Evolutionary conservation across 2,329 filamentous ascomycete species (phyloP), one percentile per base, ranked within the genome.

Genomic region (Tolypocladium amazonense): DNA sequence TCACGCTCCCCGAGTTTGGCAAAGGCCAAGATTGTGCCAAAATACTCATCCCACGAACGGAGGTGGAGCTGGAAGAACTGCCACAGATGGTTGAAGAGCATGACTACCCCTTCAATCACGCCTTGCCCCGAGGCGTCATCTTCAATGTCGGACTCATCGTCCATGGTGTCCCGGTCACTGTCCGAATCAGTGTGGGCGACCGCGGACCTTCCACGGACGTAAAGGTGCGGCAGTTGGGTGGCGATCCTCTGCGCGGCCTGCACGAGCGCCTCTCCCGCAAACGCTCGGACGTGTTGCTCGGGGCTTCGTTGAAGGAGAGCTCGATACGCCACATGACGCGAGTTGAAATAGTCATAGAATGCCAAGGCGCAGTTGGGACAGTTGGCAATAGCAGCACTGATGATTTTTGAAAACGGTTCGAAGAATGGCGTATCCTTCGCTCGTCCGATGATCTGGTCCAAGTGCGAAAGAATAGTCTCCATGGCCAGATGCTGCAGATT

Each of bases 21-120:
- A 68, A 92, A 87, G n/a, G 76, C 76, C n/a, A 81, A 69, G 62
- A 92, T 77, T n/a, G 88, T 79, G 15, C 82, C 81, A 68, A 93
- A 93, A 60, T 88, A 87, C 66, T 93, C 89, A 50, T 86, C 83
- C 90, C 90, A 94, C 3, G 88, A 82, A 60, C 86, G 82, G 35
- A 84, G 75, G 54, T 81, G 77, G 3, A 76, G 72, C 61, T 89
- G 84, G 60, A 91, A 84, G n/a, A 73, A 76, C 3, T 80, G 74
- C 82, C 85, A 90, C 4, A 90, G 71, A 27, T 77, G 71, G 37
- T 77, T 74, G 56, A 91, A 76, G 27, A 84, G 73, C 23, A 67
- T 65, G 47, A 85, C 71, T 5, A 75, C 71, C 2, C 71, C 68
- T 33, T 71, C 66, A 27, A 81, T 27, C 30, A 60, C 59, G 23